A percentile compares a stretch with the other conserved stretches of the same genome.
These are phyloP conservation scores for Theobroma grandiflorum DNA, from an alignment of 441 rosid genomes.

Conservation along the genomic window DNA sequence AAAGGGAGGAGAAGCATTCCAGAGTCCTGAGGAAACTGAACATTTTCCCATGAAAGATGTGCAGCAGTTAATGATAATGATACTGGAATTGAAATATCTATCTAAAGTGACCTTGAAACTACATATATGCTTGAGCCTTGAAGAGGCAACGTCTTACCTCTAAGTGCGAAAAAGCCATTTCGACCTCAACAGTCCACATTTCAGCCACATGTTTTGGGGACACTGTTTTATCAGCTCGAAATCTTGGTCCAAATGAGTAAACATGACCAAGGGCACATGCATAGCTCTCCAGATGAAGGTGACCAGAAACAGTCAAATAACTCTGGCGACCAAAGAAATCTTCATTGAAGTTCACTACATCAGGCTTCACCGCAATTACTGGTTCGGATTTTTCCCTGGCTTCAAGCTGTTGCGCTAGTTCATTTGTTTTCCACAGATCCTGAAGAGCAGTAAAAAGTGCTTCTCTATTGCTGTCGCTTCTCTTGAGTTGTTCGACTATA, in stretches of 20 bases:
- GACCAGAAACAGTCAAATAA: constrained; percentile 76
- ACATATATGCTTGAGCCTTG: neutral
- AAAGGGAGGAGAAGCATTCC: neutral
- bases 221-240: constrained; percentile 59
- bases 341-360: constrained; percentile 42
- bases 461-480: constrained; percentile 84
- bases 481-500: constrained; percentile 68
- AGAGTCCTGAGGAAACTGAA: neutral
- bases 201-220: constrained; percentile 66
- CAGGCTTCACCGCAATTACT: constrained; percentile 39
- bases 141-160: constrained; percentile 55
- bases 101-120: neutral
- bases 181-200: constrained; percentile 83
- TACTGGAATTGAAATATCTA: neutral
- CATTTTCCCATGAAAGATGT: constrained; percentile 1
- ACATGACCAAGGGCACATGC: constrained; percentile 92
- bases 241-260: constrained; percentile 86
- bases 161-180: constrained; percentile 82
- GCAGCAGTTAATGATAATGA: neutral
- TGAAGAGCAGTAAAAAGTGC: constrained; percentile 67
- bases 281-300: constrained; percentile 86
- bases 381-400: constrained; percentile 50
- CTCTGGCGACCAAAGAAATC: constrained; percentile 68
- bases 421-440: constrained; percentile 73
- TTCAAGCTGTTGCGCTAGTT: constrained; percentile 73